These are phyloP conservation scores for Stevia rebaudiana DNA, from an alignment of 140 eudicot genomes.

Conservation along the genomic window DNA sequence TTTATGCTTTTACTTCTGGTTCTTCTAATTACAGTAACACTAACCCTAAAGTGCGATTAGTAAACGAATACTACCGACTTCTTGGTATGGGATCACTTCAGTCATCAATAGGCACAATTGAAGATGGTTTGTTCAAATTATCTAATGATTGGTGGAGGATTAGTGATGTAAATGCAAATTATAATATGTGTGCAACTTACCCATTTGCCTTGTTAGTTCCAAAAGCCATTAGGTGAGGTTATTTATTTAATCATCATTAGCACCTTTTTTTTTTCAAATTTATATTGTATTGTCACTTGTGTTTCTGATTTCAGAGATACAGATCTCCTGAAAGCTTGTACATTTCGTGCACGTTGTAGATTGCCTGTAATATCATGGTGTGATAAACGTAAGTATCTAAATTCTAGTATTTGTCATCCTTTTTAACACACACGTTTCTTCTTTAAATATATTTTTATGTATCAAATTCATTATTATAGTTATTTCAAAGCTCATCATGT, in stretches of 20 bases:
- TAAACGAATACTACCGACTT: conserved; percentile 82
- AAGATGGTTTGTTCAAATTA: conserved; percentile 60
- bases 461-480: not conserved
- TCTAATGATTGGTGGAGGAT: conserved; percentile 85
- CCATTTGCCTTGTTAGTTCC: conserved; percentile 94
- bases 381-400: conserved; percentile 48
- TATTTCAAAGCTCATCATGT: conserved; percentile 1
- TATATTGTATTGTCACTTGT: conserved; percentile 9
- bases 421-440: not conserved
- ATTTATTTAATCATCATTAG: not conserved
- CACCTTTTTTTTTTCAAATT: not conserved
- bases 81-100: conserved; percentile 60
- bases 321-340: conserved; percentile 79
- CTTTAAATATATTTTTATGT: not conserved
- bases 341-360: conserved; percentile 87
- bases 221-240: conserved; percentile 57
- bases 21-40: conserved; percentile 49
- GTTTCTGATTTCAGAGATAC: conserved; percentile 54
- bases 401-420: not conserved
- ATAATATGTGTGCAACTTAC: conserved; percentile 72
- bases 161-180: conserved; percentile 63
- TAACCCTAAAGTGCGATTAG: conserved; percentile 69
- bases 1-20: conserved; percentile 70
- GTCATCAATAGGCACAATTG: conserved; percentile 42
- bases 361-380: conserved; percentile 94